These are phyloP conservation scores for Uronychia setigera DNA, from an alignment of 73 alveolate species.

Conservation along the genomic window DNA sequence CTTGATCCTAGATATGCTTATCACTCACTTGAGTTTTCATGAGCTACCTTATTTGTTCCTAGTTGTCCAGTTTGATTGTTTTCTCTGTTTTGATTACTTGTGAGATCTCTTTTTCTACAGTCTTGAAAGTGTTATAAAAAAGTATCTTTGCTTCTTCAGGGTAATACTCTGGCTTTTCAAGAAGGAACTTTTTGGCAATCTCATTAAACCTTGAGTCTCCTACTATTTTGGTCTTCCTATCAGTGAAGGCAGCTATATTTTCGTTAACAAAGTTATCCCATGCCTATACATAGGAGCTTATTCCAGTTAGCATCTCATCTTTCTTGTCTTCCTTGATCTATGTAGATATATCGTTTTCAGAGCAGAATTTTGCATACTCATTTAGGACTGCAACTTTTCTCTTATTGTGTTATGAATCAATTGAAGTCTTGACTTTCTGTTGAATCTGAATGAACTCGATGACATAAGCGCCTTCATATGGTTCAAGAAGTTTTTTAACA, in stretches of 20 bases:
- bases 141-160: constrained; percentile 12
- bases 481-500: no score
- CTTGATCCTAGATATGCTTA: not conserved
- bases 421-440: not conserved
- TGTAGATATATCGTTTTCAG: not conserved
- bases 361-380: not conserved
- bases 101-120: not conserved
- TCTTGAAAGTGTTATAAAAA: not conserved
- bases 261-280: constrained; percentile 1
- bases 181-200: not conserved
- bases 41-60: not conserved
- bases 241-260: not conserved
- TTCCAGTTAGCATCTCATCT: not conserved
- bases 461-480: not conserved
- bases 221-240: constrained; percentile 6
- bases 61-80: not conserved
- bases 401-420: not conserved
- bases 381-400: not conserved
- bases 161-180: not conserved
- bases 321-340: not conserved
- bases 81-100: not conserved
- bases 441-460: not conserved
- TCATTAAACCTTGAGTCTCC: constrained; percentile 10
- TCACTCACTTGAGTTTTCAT: constrained; percentile 8
- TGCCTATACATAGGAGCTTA: not conserved